Evolutionary conservation across 495 filamentous ascomycete genomes (phyloP).

Genomic region (Halenospora varia): DNA sequence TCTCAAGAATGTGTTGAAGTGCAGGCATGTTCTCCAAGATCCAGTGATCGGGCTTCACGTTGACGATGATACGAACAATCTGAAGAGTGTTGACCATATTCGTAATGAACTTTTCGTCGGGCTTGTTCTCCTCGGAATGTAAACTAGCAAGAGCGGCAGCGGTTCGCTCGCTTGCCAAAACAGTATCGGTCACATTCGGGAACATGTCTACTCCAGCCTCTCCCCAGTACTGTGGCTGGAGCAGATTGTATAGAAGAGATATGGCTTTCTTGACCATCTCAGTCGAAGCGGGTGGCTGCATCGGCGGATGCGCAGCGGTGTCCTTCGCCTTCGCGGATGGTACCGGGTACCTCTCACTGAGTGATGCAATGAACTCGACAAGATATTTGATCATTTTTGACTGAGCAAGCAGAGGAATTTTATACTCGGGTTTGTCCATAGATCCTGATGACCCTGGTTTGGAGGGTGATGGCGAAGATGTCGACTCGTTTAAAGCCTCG

Average conservation of each 20-base stretch:
- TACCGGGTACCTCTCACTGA: slow-evolving; percentile 77
- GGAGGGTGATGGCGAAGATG: slow-evolving; percentile 43
- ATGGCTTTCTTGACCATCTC: slow-evolving; percentile 86
- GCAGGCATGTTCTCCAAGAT: slow-evolving; percentile 66
- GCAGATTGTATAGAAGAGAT: slow-evolving; percentile 74
- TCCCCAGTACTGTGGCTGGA: slow-evolving; percentile 86
- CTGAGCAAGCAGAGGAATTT: slow-evolving; percentile 60
- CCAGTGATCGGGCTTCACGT: slow-evolving; percentile 86
- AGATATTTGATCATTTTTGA: slow-evolving; percentile 86
- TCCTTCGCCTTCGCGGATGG: slow-evolving; percentile 64
- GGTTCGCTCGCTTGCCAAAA: slow-evolving; percentile 68
- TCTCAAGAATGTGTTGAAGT: slow-evolving; percentile 87
- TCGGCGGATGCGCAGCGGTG: slow-evolving; percentile 37
- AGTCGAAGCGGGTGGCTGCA: slow-evolving; percentile 47
- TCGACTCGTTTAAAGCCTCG: slow-evolving; percentile 44
- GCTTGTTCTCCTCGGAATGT: slow-evolving; percentile 73
- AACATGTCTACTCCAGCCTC: slow-evolving; percentile 90
- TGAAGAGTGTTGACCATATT: slow-evolving; percentile 89
- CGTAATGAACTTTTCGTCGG: slow-evolving; percentile 74
- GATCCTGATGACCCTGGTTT: slow-evolving; percentile 28
- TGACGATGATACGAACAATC: slow-evolving; percentile 80
- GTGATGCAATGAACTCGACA: slow-evolving; percentile 85
- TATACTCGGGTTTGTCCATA: slow-evolving; percentile 61
- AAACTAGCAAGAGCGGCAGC: slow-evolving; percentile 58
- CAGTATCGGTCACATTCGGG: slow-evolving; percentile 80